phyloP scores from a whole-genome alignment of 2,329 filamentous ascomycete species.

The Cyanodermella asteris region DNA sequence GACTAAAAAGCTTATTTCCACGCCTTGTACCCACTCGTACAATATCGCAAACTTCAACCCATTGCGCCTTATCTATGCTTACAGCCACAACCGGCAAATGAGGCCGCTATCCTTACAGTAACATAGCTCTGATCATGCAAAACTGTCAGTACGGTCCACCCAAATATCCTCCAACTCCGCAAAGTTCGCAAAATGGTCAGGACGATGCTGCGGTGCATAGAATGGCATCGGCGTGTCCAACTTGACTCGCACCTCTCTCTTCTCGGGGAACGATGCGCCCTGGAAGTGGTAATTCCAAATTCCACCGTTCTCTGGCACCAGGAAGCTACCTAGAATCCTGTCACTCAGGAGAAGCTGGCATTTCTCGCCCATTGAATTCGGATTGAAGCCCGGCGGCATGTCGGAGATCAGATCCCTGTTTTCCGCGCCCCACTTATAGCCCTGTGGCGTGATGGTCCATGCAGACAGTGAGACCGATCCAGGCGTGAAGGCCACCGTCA shows the following conservation, averaged over 20 bases:
- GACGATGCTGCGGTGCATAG: constrained; percentile 80
- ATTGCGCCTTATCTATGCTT: too few relatives aligned
- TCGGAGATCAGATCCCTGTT: constrained; percentile 88
- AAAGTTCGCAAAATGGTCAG: constrained; percentile 92
- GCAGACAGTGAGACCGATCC: constrained; percentile 87
- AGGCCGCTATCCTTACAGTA: not conserved
- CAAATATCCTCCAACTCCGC: constrained; percentile 92
- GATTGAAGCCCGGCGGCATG: constrained; percentile 82
- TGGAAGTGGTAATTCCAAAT: constrained; percentile 98
- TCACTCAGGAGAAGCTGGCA: constrained; percentile 83
- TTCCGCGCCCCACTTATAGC: constrained; percentile 91
- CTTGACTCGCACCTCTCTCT: constrained; percentile 77
- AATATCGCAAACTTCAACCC: too few relatives aligned
- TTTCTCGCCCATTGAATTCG: constrained; percentile 69
- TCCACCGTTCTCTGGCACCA: constrained; percentile 64
- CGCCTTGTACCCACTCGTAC: too few relatives aligned
- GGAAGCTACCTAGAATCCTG: constrained; percentile 85
- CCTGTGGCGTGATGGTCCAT: constrained; percentile 76
- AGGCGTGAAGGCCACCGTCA: constrained; percentile 90
- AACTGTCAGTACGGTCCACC: constrained; percentile 82
- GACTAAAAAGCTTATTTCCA: too few relatives aligned
- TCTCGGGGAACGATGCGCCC: constrained; percentile 81
- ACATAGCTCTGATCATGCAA: constrained; percentile 45
- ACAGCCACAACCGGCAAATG: not conserved
- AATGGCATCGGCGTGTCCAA: constrained; percentile 71